Evolutionary conservation across 2,329 filamentous ascomycete genomes (phyloP).

Genomic region (Fusarium acutatum): DNA sequence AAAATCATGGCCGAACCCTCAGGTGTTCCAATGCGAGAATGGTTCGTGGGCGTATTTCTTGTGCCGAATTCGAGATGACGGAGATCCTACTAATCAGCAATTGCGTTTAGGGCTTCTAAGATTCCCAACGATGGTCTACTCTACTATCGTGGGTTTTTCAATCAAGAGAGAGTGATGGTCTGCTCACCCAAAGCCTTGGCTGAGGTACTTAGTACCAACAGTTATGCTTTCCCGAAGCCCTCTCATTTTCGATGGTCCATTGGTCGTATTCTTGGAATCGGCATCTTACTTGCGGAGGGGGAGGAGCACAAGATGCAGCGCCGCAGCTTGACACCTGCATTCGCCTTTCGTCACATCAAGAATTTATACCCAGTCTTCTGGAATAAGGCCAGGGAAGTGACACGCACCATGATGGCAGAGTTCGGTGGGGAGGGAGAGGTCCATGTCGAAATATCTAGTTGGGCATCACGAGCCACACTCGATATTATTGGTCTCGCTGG

Average conservation of each 20-base stretch:
- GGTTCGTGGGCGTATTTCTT: conserved; percentile 49
- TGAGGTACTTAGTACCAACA: conserved; percentile 74
- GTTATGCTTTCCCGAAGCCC: conserved; percentile 76
- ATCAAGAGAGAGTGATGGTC: conserved; percentile 69
- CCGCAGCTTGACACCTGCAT: conserved; percentile 82
- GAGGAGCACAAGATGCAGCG: conserved; percentile 87
- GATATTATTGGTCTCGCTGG: conserved; percentile 81
- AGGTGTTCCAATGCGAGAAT: conserved; percentile 57
- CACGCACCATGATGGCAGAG: conserved; percentile 63
- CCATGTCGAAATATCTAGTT: conserved; percentile 66
- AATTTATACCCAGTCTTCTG: conserved; percentile 87
- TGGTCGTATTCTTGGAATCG: conserved; percentile 72
- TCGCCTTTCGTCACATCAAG: conserved; percentile 86
- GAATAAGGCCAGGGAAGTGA: conserved; percentile 76
- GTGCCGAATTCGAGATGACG: background rate
- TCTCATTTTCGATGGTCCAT: conserved; percentile 61
- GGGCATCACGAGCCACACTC: conserved; percentile 74
- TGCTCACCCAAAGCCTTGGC: conserved; percentile 71
- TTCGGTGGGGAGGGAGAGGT: conserved; percentile 46
- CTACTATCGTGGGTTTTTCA: conserved; percentile 69
- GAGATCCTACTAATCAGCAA: conserved; percentile 27
- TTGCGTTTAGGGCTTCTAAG: conserved; percentile 60
- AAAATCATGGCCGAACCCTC: conserved; percentile 51
- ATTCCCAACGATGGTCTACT: conserved; percentile 75
- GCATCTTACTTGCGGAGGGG: conserved; percentile 85